Conservation (phyloP, 2,329 filamentous ascomycete species). For the Colletotrichum sp. region DNA sequence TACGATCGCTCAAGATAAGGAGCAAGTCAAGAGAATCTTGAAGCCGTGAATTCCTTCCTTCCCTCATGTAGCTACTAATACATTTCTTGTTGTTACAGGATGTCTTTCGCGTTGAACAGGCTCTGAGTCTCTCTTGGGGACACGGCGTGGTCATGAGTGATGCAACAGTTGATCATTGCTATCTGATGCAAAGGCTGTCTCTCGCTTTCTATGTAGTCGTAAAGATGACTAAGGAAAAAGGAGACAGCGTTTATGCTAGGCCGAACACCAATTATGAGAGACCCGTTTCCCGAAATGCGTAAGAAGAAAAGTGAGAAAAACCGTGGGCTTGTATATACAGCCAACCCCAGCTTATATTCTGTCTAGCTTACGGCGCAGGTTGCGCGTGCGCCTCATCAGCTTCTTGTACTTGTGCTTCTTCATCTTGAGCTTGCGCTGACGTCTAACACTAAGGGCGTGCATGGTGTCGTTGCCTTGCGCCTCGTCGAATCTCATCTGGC, state of each 20-base stretch:
- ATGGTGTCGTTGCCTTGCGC: slow-evolving; percentile 59
- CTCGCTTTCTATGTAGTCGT: slow-evolving; percentile 13
- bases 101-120: not conserved
- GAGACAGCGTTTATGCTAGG: slow-evolving; percentile 6
- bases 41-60: not conserved
- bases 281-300: slow-evolving; percentile 20
- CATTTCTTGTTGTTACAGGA: slow-evolving; percentile 18
- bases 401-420: slow-evolving; percentile 99
- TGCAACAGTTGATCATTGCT: slow-evolving; percentile 20
- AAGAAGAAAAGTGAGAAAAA: slow-evolving; percentile 19
- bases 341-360: slow-evolving; percentile 50
- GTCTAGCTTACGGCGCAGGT: slow-evolving; percentile 83
- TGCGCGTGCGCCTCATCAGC: slow-evolving; percentile 90
- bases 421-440: slow-evolving; percentile 96
- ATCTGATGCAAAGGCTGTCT: slow-evolving; percentile 19
- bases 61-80: slow-evolving; percentile 12
- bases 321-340: slow-evolving; percentile 27
- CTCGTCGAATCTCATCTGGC: slow-evolving; percentile 65
- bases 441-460: slow-evolving; percentile 86
- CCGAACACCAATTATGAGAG: slow-evolving; percentile 18
- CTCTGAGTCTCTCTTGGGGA: not conserved
- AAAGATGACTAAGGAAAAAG: not conserved
- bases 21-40: not conserved
- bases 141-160: slow-evolving; percentile 3
- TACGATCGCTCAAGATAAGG: not conserved